Base-by-base conservation (phyloP, 164 flowering plant genomes). In the Annona squamosa region DNA sequence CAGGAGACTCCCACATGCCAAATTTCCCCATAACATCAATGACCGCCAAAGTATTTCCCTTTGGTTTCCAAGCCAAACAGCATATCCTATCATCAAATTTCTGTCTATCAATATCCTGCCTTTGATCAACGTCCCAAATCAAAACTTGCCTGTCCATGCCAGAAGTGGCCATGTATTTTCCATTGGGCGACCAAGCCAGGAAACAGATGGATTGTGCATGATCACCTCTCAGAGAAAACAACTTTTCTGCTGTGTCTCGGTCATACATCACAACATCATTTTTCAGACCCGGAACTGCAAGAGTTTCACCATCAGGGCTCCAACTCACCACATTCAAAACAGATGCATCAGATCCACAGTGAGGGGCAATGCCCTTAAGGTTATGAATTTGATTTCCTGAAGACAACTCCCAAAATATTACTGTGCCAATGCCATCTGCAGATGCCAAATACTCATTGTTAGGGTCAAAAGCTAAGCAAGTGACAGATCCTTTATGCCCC, bases 211-310 rank as follows among this genome's bases (percentile, higher is more conserved):
- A 84, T 67, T 88, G 80, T 4, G 67, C 73, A 77, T 96, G 99
- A 77, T 92, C 97, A 46, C 97, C 98, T 79, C 86, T 91, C 76
- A 96, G 73, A 17, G 97, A 74, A 79, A 82, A 90, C n/a, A 88
- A 73, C 77, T 88, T 91, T 76, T 93, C 98, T 62, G 97, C 95
- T 2, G 98, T 96, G 82, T 93, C 97, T 78, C 97, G 87, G 71
- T 96, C 97, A 75, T 93, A 91, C 91, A 96, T 88, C 4, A 93
- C 96, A 46, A 96, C 94, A 81, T 96, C 98, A 85, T 88, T 89
- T 80, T 79, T 91, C 79, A 88, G 74, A 70, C 99, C 99, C 1
- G 99, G 98, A 10, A 92, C 96, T 63, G 98, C 92, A 70, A 96
- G 82, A 46, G 78, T 76, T 73, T 92, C 92, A 42, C 97, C 99